Evolutionary conservation across 2,329 filamentous ascomycete genomes (phyloP).

Genomic region (Colletotrichum caudatum): DNA sequence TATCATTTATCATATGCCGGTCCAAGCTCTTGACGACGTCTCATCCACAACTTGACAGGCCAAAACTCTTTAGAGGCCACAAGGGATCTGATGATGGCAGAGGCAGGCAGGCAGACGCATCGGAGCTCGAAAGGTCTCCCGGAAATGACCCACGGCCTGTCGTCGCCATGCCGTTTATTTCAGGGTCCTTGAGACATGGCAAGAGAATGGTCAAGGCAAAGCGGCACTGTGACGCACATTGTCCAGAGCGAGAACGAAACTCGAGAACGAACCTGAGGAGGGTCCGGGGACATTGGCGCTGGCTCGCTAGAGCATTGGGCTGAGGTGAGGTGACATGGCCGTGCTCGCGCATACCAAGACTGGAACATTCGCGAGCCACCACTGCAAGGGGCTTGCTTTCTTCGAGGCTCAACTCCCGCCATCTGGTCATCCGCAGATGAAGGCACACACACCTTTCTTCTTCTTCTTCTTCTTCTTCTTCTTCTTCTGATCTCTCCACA

Average conservation of each 20-base stretch:
- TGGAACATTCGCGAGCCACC: slow-evolving; percentile 20
- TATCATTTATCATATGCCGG: slow-evolving; percentile 36
- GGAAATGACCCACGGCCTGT: background rate
- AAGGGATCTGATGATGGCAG: slow-evolving; percentile 13
- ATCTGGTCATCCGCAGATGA: slow-evolving; percentile 23
- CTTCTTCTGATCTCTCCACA: slow-evolving; percentile 38
- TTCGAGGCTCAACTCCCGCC: slow-evolving; percentile 19
- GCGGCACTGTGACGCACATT: slow-evolving; percentile 5
- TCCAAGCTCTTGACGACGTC: slow-evolving; percentile 18
- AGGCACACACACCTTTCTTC: slow-evolving; percentile 29
- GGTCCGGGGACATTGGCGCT: slow-evolving; percentile 21
- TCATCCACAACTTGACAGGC: slow-evolving; percentile 21
- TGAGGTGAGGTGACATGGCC: slow-evolving; percentile 22
- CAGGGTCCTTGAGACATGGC: slow-evolving; percentile 30
- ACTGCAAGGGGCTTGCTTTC: slow-evolving; percentile 32
- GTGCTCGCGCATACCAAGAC: slow-evolving; percentile 29
- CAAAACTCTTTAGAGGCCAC: slow-evolving; percentile 4
- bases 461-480: slow-evolving; percentile 38
- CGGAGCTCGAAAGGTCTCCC: slow-evolving; percentile 10
- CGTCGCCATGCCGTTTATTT: slow-evolving; percentile 9
- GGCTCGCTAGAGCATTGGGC: slow-evolving; percentile 19
- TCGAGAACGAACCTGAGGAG: slow-evolving; percentile 13
- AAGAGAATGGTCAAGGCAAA: slow-evolving; percentile 22
- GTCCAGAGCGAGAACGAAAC: background rate
- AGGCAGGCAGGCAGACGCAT: slow-evolving; percentile 9